Percentiles rank a stretch among this genome's conserved stretches.
phyloP scores from a whole-genome alignment of 78 protist genomes.

The Dictyostelium firmibasis region DNA sequence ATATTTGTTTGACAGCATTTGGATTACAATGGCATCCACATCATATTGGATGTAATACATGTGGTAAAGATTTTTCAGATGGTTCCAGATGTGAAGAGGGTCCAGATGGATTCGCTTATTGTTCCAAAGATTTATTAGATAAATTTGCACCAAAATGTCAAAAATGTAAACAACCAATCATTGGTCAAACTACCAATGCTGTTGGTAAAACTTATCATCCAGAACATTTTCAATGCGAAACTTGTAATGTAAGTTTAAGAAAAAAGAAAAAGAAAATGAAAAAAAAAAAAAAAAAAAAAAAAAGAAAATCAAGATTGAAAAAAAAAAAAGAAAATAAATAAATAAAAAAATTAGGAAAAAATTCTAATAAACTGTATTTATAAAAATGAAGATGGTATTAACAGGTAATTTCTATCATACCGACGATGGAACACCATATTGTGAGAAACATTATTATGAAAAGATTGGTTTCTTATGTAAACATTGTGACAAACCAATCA shows the following conservation, averaged over 20 bases:
- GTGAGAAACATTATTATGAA: slow-evolving; percentile 77
- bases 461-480: slow-evolving; percentile 50
- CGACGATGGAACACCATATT: slow-evolving; percentile 50
- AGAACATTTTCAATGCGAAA: slow-evolving; percentile 66
- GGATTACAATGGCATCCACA: slow-evolving; percentile 73
- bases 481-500: slow-evolving; percentile 77
- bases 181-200: slow-evolving; percentile 55
- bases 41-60: slow-evolving; percentile 29
- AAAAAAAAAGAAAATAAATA: background rate
- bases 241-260: slow-evolving; percentile 22
- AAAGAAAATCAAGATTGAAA: too few species aligned
- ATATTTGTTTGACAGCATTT: slow-evolving; percentile 52
- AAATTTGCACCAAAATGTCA: slow-evolving; percentile 76
- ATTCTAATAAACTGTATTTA: background rate
- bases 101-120: slow-evolving; percentile 79
- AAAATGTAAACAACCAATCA: slow-evolving; percentile 53
- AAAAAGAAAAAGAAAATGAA: background rate
- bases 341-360: too few species aligned
- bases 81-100: slow-evolving; percentile 66
- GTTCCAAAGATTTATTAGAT: slow-evolving; percentile 65
- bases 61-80: slow-evolving; percentile 36
- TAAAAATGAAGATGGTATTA: background rate
- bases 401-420: slow-evolving; percentile 52
- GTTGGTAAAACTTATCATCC: slow-evolving; percentile 62
- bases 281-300: background rate